A percentile compares a stretch with the other conserved stretches of the same genome.
Evolutionary conservation across 2,329 filamentous ascomycete species (phyloP).

Genomic region (Penicillium griseofulvum): DNA sequence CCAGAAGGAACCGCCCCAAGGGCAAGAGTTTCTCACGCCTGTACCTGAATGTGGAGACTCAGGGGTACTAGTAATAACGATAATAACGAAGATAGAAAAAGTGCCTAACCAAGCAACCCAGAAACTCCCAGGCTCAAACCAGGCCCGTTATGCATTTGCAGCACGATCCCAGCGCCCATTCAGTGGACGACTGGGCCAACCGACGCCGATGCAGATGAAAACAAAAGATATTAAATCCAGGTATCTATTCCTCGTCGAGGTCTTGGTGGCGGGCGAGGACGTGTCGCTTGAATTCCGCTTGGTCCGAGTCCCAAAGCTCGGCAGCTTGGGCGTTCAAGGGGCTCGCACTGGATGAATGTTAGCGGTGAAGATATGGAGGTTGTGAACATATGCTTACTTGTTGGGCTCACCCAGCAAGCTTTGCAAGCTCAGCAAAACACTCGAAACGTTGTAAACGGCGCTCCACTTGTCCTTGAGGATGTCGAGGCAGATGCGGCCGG

Average conservation of each 20-base stretch:
- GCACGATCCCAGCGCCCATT: conserved; percentile 7
- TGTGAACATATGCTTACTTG: conserved; percentile 64
- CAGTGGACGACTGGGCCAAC: conserved; percentile 6
- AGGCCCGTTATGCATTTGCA: conserved; percentile 23
- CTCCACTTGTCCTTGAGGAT: conserved; percentile 99
- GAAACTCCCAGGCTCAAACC: conserved; percentile 22
- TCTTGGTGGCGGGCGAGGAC: conserved; percentile 64
- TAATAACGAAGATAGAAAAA: conserved; percentile 12
- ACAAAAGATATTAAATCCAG: conserved; percentile 2
- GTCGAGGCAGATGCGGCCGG: conserved; percentile 92
- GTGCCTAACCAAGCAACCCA: conserved; percentile 9
- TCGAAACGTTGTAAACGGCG: conserved; percentile 94
- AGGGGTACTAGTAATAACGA: neutral
- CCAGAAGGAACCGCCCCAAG: neutral
- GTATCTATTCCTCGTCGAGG: conserved; percentile 47
- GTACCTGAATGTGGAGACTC: conserved; percentile 12
- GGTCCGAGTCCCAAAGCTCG: conserved; percentile 89
- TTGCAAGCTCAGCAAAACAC: conserved; percentile 87
- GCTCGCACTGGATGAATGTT: conserved; percentile 63
- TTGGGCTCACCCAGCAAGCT: conserved; percentile 95
- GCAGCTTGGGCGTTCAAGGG: conserved; percentile 95
- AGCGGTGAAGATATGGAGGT: neutral
- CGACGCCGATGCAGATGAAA: conserved; percentile 17
- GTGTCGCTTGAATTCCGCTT: conserved; percentile 77
- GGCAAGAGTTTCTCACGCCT: conserved; percentile 7